Percentiles rank a stretch among this genome's conserved stretches.
phyloP scores from a whole-genome alignment of 148 eudicot species.

The Camellia japonica region DNA sequence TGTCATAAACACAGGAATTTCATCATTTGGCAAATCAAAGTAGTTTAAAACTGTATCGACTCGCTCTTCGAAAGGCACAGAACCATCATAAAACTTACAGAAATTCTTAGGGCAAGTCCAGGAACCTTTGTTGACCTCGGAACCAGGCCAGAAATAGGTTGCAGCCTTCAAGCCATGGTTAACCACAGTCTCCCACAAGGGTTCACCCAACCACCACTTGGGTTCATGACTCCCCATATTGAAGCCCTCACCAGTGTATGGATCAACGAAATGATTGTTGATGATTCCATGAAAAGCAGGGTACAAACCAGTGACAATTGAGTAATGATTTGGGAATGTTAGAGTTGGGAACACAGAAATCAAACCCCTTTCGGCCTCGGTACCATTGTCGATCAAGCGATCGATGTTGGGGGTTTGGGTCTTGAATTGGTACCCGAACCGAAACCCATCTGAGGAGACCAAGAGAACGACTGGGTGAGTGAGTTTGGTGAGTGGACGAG shows the following conservation, averaged over 20 bases:
- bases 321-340: conserved; percentile 88
- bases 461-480: conserved; percentile 53
- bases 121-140: conserved; percentile 63
- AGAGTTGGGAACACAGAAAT: conserved; percentile 88
- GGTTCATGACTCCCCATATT: conserved; percentile 75
- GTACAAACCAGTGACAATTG: conserved; percentile 80
- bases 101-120: conserved; percentile 67
- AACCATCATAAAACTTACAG: conserved; percentile 54
- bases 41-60: conserved; percentile 64
- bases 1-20: conserved; percentile 74
- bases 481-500: conserved; percentile 50
- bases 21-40: conserved; percentile 55
- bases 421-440: conserved; percentile 90
- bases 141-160: conserved; percentile 87
- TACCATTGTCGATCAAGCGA: conserved; percentile 62
- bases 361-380: conserved; percentile 68
- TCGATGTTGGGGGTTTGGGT: conserved; percentile 61
- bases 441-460: conserved; percentile 81
- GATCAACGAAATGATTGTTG: conserved; percentile 62
- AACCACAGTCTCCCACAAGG: conserved; percentile 71
- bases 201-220: conserved; percentile 89
- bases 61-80: conserved; percentile 79
- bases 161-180: conserved; percentile 68
- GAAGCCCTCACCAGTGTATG: conserved; percentile 40
- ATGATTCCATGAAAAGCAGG: conserved; percentile 79